phyloP scores from a whole-genome alignment of 75 land plant species.

The Ceratopteris richardii region DNA sequence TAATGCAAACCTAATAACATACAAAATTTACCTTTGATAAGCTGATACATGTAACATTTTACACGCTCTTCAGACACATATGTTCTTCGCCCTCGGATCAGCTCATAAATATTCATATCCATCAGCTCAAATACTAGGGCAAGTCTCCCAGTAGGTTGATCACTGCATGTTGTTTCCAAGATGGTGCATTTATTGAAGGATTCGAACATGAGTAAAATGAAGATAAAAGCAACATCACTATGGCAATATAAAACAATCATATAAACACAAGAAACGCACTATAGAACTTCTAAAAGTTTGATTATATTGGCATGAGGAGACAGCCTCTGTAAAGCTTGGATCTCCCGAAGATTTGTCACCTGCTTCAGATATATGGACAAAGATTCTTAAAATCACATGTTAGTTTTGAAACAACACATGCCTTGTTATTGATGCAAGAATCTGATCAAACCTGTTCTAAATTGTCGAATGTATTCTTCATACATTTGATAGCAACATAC shows the following conservation, averaged over 20 bases:
- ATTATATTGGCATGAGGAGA: slow-evolving; percentile 37
- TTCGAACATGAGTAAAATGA: background rate
- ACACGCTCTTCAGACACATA: slow-evolving; percentile 31
- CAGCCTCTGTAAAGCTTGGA: slow-evolving; percentile 39
- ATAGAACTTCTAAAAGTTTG: slow-evolving; percentile 34
- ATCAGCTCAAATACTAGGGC: slow-evolving; percentile 36
- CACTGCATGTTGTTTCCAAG: slow-evolving; percentile 19
- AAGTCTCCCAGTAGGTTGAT: slow-evolving; percentile 31
- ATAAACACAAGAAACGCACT: slow-evolving; percentile 18
- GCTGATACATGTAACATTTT: slow-evolving; percentile 32
- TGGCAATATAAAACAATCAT: no score
- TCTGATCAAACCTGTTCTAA: slow-evolving; percentile 26
- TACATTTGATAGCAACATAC: slow-evolving; percentile 37
- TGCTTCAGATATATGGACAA: background rate
- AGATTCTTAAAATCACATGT: background rate
- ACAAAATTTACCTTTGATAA: slow-evolving; percentile 22
- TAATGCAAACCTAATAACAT: no score
- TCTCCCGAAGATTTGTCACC: slow-evolving; percentile 37
- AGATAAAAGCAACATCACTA: no score
- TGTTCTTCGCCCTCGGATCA: slow-evolving; percentile 30
- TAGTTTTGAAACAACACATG: background rate
- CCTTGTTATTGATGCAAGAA: no score
- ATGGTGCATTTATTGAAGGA: background rate
- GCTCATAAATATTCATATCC: slow-evolving; percentile 43
- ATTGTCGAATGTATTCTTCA: slow-evolving; percentile 39